These are phyloP conservation scores for Corylus heterophylla DNA, from an alignment of 306 rosid genomes.

Conservation along the genomic window DNA sequence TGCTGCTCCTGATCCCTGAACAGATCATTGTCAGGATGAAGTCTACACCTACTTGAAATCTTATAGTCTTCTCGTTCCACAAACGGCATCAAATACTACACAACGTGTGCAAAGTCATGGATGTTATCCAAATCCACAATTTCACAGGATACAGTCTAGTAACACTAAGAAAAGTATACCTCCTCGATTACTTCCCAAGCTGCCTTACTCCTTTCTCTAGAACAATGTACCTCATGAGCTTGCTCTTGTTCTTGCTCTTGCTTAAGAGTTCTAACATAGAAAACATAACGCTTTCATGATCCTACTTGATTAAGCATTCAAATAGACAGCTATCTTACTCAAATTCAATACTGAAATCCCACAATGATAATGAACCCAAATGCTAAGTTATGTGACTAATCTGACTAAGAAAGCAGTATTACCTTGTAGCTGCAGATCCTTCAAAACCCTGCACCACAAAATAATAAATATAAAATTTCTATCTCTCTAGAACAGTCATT, in stretches of 20 bases:
- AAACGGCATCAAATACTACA: conserved; percentile 89
- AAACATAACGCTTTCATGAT: conserved; percentile 8
- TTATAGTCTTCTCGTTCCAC: conserved; percentile 65
- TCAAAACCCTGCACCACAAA: conserved; percentile 55
- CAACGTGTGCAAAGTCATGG: conserved; percentile 13
- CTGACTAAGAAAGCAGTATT: conserved; percentile 16
- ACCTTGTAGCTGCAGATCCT: conserved; percentile 64
- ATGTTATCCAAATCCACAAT: conserved; percentile 23
- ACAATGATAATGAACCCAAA: conserved; percentile 5
- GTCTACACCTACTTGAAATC: conserved; percentile 67
- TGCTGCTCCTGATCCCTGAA: conserved; percentile 92
- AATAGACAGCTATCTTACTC: background rate
- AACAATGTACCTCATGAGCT: conserved; percentile 71
- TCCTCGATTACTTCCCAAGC: conserved; percentile 73
- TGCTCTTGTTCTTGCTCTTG: conserved; percentile 53
- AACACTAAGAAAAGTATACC: conserved; percentile 39
- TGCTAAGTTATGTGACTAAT: conserved; percentile 15
- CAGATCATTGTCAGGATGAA: conserved; percentile 78
- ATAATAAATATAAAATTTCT: conserved; percentile 1
- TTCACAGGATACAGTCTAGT: conserved; percentile 6
- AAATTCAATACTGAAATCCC: conserved; percentile 15
- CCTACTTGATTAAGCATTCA: background rate
- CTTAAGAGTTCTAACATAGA: conserved; percentile 39
- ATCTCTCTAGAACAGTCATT: background rate
- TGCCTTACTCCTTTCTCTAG: conserved; percentile 85